Base-by-base conservation (phyloP, 345 rosid species). In the Alliaria petiolata region DNA sequence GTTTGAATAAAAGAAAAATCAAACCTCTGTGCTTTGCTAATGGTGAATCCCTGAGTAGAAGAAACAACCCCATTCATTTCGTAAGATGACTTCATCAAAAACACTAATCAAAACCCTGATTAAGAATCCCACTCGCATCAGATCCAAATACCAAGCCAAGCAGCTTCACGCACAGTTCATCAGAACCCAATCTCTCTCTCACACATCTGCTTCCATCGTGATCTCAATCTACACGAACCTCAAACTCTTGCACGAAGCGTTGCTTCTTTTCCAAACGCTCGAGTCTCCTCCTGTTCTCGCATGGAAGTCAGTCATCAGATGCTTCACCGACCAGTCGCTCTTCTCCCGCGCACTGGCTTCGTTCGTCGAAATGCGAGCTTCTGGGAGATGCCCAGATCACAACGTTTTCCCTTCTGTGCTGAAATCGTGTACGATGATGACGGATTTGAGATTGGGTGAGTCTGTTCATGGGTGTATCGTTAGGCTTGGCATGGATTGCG, bases 131-230 rank as follows among this genome's bases (percentile, higher is more conserved):
- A 17, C 30, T 16, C 50, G 65, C 19, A 65, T 86, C 62, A 76
- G 28, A 63, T 69, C 91, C 54, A 79, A 69, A 44, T 60, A 19
- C 62, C 84, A 85, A 73, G 95, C 86, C 1, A 85, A 85, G 65
- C 91, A 88, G 76, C 81, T 88, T 46, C 96, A 90, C 71, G 93
- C 90, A 45, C 87, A 90, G 47, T 65, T 89, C 58, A 62, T 92
- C 74, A 84, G 83, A 81, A 72, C 79, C 46, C 64, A 67, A 9
- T 81, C 85, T 10, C 62, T 69, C 46, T 79, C 85, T 1, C 77
- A 81, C 19, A 51, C 77, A 28, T 47, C 67, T 10, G 69, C 80
- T 33, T 78, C 92, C 45, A 39, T 61, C 64, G 61, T 89, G 56
- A 84, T 92, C 76, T 86, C 87, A 65, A 26, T 86, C 39, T 89